Conservation (phyloP, 202 grass and related monocot genomes). For the Carex arenaria region DNA sequence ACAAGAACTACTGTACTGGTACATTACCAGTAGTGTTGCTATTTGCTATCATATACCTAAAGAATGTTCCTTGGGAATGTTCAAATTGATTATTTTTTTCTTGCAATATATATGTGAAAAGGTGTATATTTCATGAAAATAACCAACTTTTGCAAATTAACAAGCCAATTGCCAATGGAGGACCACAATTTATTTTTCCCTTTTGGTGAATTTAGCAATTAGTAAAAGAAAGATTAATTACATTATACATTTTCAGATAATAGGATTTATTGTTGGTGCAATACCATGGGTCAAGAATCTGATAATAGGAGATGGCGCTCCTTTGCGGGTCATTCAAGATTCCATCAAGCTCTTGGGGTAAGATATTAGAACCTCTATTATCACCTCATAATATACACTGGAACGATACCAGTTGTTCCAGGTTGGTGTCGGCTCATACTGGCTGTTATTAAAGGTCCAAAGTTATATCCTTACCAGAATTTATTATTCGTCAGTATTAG, state of each 20-base stretch:
- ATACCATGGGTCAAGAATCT: slow-evolving; percentile 49
- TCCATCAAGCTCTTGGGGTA: slow-evolving; percentile 54
- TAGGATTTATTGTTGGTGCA: slow-evolving; percentile 49
- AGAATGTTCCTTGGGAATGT: not conserved
- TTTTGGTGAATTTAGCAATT: too few species aligned
- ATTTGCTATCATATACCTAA: not conserved
- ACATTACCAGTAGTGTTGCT: not conserved
- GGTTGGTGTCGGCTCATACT: not conserved
- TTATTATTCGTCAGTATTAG: too few species aligned
- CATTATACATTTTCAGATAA: slow-evolving; percentile 21
- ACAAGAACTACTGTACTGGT: not conserved
- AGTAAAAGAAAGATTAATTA: not conserved
- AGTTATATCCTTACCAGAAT: too few species aligned
- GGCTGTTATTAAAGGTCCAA: too few species aligned
- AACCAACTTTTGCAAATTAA: not conserved
- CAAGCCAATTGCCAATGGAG: not conserved
- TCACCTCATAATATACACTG: not conserved
- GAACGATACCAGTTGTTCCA: not conserved
- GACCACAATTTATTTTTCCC: not conserved
- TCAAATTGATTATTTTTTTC: not conserved
- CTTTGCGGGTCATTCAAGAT: slow-evolving; percentile 46
- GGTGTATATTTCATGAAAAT: not conserved
- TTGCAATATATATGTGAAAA: not conserved
- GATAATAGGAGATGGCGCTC: slow-evolving; percentile 38
- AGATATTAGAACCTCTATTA: too few species aligned